Percentiles rank a stretch among this genome's conserved stretches.
phyloP scores from a whole-genome alignment of 139 green algal genomes.

The Trebouxia sp. region DNA sequence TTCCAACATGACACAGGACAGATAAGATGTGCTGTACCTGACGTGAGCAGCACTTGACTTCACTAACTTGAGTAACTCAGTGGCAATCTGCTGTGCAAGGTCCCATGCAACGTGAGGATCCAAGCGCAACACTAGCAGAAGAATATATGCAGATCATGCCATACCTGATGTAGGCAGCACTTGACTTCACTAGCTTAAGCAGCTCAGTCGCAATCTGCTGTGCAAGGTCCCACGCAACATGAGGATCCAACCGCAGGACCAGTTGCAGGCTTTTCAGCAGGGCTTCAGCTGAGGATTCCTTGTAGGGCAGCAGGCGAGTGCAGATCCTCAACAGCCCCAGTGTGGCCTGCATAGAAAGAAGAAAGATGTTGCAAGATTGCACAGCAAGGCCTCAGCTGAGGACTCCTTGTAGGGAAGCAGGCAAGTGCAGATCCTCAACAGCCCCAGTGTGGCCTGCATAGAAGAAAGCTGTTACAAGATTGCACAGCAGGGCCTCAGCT shows the following conservation, averaged over 20 bases:
- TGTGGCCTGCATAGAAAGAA: conserved; percentile 80
- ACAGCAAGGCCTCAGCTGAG: conserved; percentile 83
- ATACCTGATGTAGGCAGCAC: conserved; percentile 65
- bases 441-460: conserved; percentile 79
- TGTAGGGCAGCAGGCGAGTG: conserved; percentile 88
- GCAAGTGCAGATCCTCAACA: conserved; percentile 85
- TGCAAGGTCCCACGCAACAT: conserved; percentile 70
- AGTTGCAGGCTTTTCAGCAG: conserved; percentile 80
- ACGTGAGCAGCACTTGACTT: conserved; percentile 69
- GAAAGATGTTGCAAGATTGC: too few relatives aligned
- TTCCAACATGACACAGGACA: conserved; percentile 74
- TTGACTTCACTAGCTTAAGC: conserved; percentile 56
- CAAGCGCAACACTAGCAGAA: conserved; percentile 80
- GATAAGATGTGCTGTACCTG: not conserved
- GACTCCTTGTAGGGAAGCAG: conserved; percentile 71
- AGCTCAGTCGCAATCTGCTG: conserved; percentile 67
- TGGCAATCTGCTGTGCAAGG: conserved; percentile 66
- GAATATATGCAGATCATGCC: not conserved
- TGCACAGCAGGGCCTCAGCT: conserved; percentile 83
- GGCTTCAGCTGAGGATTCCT: conserved; percentile 82
- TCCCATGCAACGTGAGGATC: conserved; percentile 67
- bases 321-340: conserved; percentile 87
- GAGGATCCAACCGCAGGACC: conserved; percentile 75
- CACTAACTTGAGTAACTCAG: conserved; percentile 60
- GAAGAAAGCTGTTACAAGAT: too few relatives aligned